Conservation (phyloP, 2,329 filamentous ascomycete genomes). For the Tolypocladium cylindrosporum region DNA sequence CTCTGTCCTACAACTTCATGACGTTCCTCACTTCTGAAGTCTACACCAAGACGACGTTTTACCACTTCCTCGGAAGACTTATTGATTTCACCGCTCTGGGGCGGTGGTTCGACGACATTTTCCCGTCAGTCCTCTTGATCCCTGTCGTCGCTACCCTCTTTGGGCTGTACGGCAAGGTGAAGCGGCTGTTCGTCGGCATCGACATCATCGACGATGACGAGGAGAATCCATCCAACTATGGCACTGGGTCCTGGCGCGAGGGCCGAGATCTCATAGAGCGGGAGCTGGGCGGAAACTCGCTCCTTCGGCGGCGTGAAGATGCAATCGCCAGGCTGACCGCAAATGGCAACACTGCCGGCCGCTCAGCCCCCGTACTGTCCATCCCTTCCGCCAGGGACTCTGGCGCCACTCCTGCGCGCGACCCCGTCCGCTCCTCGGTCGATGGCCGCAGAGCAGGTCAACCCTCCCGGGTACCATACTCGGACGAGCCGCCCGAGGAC, state of each 20-base stretch:
- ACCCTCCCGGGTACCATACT: slow-evolving; percentile 15
- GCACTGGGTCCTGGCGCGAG: slow-evolving; percentile 81
- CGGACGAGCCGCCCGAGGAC: slow-evolving; percentile 52
- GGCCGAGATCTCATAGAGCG: slow-evolving; percentile 83
- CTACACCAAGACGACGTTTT: slow-evolving; percentile 74
- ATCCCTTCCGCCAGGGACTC: slow-evolving; percentile 31
- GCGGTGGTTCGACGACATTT: slow-evolving; percentile 75
- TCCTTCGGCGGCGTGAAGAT: slow-evolving; percentile 37
- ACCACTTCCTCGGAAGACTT: slow-evolving; percentile 70
- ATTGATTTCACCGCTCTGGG: slow-evolving; percentile 79
- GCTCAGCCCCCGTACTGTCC: slow-evolving; percentile 36
- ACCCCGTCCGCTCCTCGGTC: slow-evolving; percentile 26
- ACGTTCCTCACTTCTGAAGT: slow-evolving; percentile 71
- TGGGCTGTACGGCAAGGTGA: slow-evolving; percentile 77
- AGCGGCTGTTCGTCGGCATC: slow-evolving; percentile 66
- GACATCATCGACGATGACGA: slow-evolving; percentile 68
- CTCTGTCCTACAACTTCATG: slow-evolving; percentile 91
- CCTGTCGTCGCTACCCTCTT: slow-evolving; percentile 81
- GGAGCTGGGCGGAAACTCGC: slow-evolving; percentile 60
- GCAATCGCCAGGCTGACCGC: slow-evolving; percentile 23
- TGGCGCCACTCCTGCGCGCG: slow-evolving; percentile 25
- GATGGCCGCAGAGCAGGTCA: slow-evolving; percentile 18
- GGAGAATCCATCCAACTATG: slow-evolving; percentile 54
- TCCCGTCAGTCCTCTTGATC: slow-evolving; percentile 78
- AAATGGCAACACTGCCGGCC: slow-evolving; percentile 14